Evolutionary conservation across 2,329 filamentous ascomycete species (phyloP), one percentile per base, ranked within the genome.

Genomic region (Nemania serpens): DNA sequence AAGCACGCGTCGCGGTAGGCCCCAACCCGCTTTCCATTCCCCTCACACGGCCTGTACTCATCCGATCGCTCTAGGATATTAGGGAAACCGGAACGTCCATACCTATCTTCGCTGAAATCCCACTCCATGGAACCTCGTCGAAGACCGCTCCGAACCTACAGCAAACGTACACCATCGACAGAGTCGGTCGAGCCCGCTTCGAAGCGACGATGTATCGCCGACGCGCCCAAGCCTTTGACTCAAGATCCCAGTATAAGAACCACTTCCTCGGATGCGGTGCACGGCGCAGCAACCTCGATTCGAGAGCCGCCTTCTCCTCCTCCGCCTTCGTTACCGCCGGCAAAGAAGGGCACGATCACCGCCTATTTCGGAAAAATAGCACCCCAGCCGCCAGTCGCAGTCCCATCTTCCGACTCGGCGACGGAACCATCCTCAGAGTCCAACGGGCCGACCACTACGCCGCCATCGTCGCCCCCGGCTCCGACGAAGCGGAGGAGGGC

Each of bases 141-240:
- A 61, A 68, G 72, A 41, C 71, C 71, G 1, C 59, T 77, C 25
- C 75, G 75, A 58, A 78, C 76, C 3, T 78, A 78, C 36, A 70
- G 76, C 51, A 75, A 74, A 47, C 75, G 74, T 20, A 55, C 70
- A 34, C 55, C 50, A 6, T 67, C 68, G n/a, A 59, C 47, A 3
- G 69, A 67, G n/a, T 57, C 66, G 7, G n/a, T 56, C 33, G 68
- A 71, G 37, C 69, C 68, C 2, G 17, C 49, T 1, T 13, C 58
- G 12, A 75, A 74, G 61, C 72, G 65, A 51, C 69, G 61, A 42
- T 66, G 69, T 36, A 55, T 63, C 15, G 59, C 55, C n/a, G 12
- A 2, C 42, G 1, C 25, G 48, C n/a, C 63, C 13, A 33, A 3
- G 29, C 20, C 52, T 39, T 42, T 49, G 12, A 20, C 17, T 41